Conservation (phyloP, 2,329 filamentous ascomycete genomes). For the Verticillium isaacii region DNA sequence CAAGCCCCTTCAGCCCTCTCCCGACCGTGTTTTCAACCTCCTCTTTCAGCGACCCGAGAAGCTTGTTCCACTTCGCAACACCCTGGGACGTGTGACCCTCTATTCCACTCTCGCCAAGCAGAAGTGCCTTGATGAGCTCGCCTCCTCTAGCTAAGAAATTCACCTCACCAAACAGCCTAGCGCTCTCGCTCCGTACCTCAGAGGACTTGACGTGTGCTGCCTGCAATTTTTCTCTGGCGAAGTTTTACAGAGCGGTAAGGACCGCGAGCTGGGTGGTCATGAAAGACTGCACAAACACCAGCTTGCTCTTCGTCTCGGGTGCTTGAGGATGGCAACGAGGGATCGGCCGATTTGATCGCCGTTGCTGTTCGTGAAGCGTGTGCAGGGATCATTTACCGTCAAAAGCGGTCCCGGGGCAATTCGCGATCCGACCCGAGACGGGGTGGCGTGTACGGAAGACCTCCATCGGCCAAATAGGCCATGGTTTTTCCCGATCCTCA, state of each 20-base stretch:
- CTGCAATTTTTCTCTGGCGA: background rate
- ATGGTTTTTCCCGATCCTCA: too few relatives aligned
- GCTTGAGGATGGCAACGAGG: conserved; percentile 9
- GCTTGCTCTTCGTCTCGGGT: conserved; percentile 10
- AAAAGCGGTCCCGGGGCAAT: too few relatives aligned
- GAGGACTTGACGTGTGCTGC: background rate
- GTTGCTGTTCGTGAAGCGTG: conserved; percentile 10
- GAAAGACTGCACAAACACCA: conserved; percentile 31
- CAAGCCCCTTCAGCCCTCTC: background rate
- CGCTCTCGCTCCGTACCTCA: background rate
- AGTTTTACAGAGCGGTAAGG: conserved; percentile 16
- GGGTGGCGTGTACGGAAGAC: too few relatives aligned
- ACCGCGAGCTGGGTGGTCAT: conserved; percentile 44
- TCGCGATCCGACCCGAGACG: too few relatives aligned
- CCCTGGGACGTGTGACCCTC: conserved; percentile 1
- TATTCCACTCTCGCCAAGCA: background rate
- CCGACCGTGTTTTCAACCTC: background rate
- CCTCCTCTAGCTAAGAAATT: background rate
- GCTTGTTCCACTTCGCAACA: background rate
- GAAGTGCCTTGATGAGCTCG: conserved; percentile 1
- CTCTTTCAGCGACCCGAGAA: background rate
- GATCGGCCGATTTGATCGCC: conserved; percentile 9
- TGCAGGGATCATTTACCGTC: background rate
- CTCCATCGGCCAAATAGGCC: too few relatives aligned
- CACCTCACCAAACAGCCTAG: background rate